Evolutionary conservation across 129 eudicot species (phyloP), one percentile per base, ranked within the genome.

Genomic region (Lactuca sativa): DNA sequence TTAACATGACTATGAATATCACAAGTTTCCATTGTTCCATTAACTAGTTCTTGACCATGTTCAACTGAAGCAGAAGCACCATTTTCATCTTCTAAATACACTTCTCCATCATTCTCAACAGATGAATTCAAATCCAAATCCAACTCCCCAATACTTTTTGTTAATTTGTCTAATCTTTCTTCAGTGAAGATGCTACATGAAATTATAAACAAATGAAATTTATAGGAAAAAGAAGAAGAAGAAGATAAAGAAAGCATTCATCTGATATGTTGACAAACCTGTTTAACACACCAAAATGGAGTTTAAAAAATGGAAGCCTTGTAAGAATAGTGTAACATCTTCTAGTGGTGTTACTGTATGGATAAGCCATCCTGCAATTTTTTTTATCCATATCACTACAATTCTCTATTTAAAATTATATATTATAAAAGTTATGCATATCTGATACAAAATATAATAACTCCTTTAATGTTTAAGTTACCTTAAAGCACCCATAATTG

Each of bases 401-500:
- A 43, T 5, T 8, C 9, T 43, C 49, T 43, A 43, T 43, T 6
- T 43, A 43, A 43, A 43, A 21, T 9, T 25, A 43, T 43, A 43
- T 9, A 9, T 43, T 8, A 43, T 8, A 43, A 43, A 43, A 43
- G 14, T 9, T 43, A 9, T 12, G 10, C 3, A 43, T 9, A 43
- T 43, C 49, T 43, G 9, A 8, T 43, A 40, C 44, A 40, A 40
- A 1, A 40, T 40, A 40, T 40, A 40, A 6, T n/a, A n/a, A n/a
- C n/a, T n/a, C n/a, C 67, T 10, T 33, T 33, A 59, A 31, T 30
- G 61, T 69, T 40, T 41, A 51, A 56, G 56, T 81, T 63, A 93
- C 99, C 99, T 93, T 74, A 93, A 81, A 74, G 92, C 99, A 55
- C 84, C 97, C 90, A 93, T 90, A 51, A 93, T 93, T 38, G 99